A percentile compares a stretch with the other conserved stretches of the same genome.
These are phyloP conservation scores for Talaromyces adpressus DNA, from an alignment of 495 filamentous ascomycete species.

Conservation along the genomic window DNA sequence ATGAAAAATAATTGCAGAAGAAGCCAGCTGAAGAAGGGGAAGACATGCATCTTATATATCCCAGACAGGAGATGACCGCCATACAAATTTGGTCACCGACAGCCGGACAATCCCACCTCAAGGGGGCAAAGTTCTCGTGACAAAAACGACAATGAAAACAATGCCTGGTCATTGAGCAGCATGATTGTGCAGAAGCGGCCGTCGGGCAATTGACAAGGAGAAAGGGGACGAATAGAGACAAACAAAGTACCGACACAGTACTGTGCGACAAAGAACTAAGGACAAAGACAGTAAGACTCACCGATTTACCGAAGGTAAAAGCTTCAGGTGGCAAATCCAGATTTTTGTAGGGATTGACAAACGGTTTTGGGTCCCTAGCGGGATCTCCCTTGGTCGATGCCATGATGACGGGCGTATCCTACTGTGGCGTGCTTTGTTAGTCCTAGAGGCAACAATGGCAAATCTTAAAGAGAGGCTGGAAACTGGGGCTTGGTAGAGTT, in stretches of 20 bases:
- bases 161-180: not conserved
- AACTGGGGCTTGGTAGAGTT: not conserved
- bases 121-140: not conserved
- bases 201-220: not conserved
- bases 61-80: not conserved
- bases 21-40: not conserved
- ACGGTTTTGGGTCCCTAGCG: constrained; percentile 4
- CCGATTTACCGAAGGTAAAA: constrained; percentile 18
- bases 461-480: not conserved
- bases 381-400: constrained; percentile 3
- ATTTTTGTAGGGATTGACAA: constrained; percentile 20
- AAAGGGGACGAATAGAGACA: constrained; percentile 8
- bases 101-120: not conserved
- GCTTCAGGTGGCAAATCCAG: constrained; percentile 22
- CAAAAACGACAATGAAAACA: not conserved
- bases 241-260: not conserved
- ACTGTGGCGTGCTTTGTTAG: not conserved
- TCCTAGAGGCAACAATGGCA: not conserved
- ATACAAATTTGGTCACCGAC: not conserved
- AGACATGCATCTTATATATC: not conserved
- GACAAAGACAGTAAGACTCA: constrained; percentile 12
- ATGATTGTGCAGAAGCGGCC: not conserved
- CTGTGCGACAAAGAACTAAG: not conserved
- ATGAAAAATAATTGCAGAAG: not conserved
- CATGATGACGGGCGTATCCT: constrained; percentile 5